Evolutionary conservation across 1,139 yeast genomes (phyloP).

Genomic region (Schizosaccharomyces versatilis): DNA sequence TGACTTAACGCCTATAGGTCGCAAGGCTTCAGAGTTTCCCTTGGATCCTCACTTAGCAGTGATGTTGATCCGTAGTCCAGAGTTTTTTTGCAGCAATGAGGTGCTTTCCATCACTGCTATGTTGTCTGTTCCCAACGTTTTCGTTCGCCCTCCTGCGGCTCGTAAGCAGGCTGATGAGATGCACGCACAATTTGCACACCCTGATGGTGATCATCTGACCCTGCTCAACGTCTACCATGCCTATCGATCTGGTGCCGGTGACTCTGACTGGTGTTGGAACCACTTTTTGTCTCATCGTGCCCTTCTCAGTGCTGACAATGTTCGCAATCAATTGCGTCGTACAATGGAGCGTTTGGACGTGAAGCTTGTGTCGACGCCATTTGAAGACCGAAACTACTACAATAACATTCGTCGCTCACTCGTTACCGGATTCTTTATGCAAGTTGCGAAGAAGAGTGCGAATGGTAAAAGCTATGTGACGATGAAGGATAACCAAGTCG

Average conservation of each 20-base stretch:
- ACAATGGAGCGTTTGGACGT: slow-evolving; percentile 67
- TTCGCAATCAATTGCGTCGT: slow-evolving; percentile 59
- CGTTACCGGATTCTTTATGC: slow-evolving; percentile 92
- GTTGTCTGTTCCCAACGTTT: slow-evolving; percentile 82
- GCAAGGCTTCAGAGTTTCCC: slow-evolving; percentile 81
- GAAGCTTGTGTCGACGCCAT: slow-evolving; percentile 47
- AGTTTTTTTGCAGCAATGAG: slow-evolving; percentile 70
- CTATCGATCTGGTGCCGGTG: slow-evolving; percentile 22
- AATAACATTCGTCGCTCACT: slow-evolving; percentile 67
- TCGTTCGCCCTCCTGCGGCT: slow-evolving; percentile 77
- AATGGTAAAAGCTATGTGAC: slow-evolving; percentile 65
- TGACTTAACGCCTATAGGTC: slow-evolving; percentile 65
- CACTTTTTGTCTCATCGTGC: slow-evolving; percentile 71
- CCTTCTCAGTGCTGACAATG: slow-evolving; percentile 59
- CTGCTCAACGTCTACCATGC: slow-evolving; percentile 72
- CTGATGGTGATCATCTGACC: slow-evolving; percentile 89
- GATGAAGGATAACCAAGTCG: slow-evolving; percentile 89
- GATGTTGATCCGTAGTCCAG: slow-evolving; percentile 70
- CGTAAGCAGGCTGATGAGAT: slow-evolving; percentile 82
- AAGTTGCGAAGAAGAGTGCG: slow-evolving; percentile 71
- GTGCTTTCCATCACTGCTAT: slow-evolving; percentile 72
- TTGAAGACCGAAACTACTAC: slow-evolving; percentile 39
- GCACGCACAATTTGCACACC: slow-evolving; percentile 70
- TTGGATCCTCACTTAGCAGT: slow-evolving; percentile 90
- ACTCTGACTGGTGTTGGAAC: slow-evolving; percentile 62